Conservation (phyloP, 441 rosid genomes). For the Mallotus repandus region DNA sequence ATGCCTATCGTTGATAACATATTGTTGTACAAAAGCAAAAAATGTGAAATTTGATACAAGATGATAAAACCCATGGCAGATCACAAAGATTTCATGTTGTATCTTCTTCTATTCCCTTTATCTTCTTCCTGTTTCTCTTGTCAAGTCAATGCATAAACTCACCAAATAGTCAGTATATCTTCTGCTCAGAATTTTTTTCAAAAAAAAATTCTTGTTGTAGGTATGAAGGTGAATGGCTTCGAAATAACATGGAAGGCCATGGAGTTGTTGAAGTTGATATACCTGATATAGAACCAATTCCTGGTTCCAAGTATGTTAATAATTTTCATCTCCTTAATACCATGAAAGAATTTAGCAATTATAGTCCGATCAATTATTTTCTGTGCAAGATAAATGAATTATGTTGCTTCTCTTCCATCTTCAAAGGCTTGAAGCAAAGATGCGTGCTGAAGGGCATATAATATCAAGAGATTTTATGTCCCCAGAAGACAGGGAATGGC, state of each 20-base stretch:
- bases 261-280: slow-evolving; percentile 88
- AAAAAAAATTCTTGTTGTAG: slow-evolving; percentile 32
- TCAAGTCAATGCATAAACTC: background rate
- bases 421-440: slow-evolving; percentile 78
- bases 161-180: background rate
- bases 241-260: slow-evolving; percentile 79
- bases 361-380: slow-evolving; percentile 11
- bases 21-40: background rate
- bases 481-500: slow-evolving; percentile 86
- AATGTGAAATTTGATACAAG: background rate
- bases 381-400: slow-evolving; percentile 14
- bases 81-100: background rate
- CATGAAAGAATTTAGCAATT: slow-evolving; percentile 10
- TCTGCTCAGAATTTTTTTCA: background rate
- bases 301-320: slow-evolving; percentile 75
- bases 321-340: slow-evolving; percentile 3
- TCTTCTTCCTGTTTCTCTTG: background rate
- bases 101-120: background rate
- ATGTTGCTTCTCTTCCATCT: slow-evolving; percentile 12
- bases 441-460: slow-evolving; percentile 87
- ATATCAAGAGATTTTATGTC: slow-evolving; percentile 72
- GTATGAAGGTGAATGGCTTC: slow-evolving; percentile 97
- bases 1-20: too few species aligned
- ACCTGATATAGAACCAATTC: slow-evolving; percentile 84
- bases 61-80: background rate